Base-by-base conservation (phyloP, 345 rosid species). In the Tarenaya hassleriana region DNA sequence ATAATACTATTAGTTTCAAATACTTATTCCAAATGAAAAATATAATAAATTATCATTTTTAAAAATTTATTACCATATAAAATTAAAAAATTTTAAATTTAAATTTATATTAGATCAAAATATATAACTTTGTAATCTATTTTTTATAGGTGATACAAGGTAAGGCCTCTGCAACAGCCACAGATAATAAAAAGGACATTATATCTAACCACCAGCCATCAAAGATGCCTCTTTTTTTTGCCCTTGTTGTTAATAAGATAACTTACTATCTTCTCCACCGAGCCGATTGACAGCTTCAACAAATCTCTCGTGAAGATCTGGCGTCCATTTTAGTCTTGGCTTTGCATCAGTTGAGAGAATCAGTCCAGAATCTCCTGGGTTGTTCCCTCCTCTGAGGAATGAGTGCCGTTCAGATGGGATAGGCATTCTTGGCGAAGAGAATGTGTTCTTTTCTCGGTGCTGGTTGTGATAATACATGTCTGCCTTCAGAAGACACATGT, bases 261-360 rank as follows among this genome's bases (percentile, higher is more conserved):
- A 70, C 97, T 77, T 50, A 88, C 97, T 84, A 47, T 88, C 97
- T 59, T 86, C 86, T 67, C 97, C 97, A 66, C 97, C 97, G 42
- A 88, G 97, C 73, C 82, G 91, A 68, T 84, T 77, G 55, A 84
- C 97, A 7, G 97, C 91, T 61, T 88, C 95, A 10, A 81, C 67
- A 63, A 88, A 84, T 16, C 95, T 74, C 60, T 88, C 88, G 6
- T 88, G 97, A 56, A 88, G 97, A 66, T 88, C 97, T 0, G 80
- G 74, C 6, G 95, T 88, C 97, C 97, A 88, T 69, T 88, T 88
- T 17, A 88, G 64, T 60, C 97, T 69, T 11, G 95, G 97, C 76
- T 88, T 88, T 29, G 97, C 86, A 68, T 85, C 97, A 0, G 95
- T 80, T 21, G 97, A 88, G 48, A 85, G 95, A 60, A 88, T 81